Conservation (phyloP, 768 basidiomycete genomes). For the Termitomyces sp. region DNA sequence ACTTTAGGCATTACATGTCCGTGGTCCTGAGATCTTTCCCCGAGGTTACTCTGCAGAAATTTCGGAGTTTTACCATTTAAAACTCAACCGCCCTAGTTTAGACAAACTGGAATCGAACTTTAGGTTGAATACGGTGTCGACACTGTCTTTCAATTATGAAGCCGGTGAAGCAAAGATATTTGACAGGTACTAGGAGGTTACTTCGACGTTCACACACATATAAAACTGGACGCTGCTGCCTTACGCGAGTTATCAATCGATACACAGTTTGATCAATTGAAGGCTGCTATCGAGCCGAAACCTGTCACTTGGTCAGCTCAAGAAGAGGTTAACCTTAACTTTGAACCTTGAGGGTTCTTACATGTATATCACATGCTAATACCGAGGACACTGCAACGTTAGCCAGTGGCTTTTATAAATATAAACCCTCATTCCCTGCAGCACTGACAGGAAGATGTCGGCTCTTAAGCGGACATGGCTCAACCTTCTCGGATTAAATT, state of each 20-base stretch:
- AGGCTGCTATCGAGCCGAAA: neutral
- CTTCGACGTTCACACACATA: neutral
- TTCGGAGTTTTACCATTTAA: neutral
- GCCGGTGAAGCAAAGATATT: neutral
- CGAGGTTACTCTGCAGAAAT: too few species aligned
- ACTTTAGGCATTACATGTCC: neutral
- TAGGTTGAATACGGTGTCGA: neutral
- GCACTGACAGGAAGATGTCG: neutral
- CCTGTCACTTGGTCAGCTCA: neutral
- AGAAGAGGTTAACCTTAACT: conserved; percentile 1
- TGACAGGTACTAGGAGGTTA: neutral
- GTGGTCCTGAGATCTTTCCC: too few species aligned
- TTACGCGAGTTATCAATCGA: neutral
- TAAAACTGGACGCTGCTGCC: neutral
- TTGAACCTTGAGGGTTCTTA: neutral
- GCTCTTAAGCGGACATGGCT: neutral
- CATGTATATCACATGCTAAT: neutral
- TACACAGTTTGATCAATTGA: neutral
- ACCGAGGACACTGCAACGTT: neutral
- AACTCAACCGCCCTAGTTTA: neutral
- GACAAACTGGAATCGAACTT: neutral
- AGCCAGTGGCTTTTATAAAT: neutral
- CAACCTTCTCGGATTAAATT: neutral
- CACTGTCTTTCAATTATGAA: too few species aligned
- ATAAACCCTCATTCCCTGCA: neutral